Base-by-base conservation (phyloP, 2,329 filamentous ascomycete species). In the Nothophoma quercina region DNA sequence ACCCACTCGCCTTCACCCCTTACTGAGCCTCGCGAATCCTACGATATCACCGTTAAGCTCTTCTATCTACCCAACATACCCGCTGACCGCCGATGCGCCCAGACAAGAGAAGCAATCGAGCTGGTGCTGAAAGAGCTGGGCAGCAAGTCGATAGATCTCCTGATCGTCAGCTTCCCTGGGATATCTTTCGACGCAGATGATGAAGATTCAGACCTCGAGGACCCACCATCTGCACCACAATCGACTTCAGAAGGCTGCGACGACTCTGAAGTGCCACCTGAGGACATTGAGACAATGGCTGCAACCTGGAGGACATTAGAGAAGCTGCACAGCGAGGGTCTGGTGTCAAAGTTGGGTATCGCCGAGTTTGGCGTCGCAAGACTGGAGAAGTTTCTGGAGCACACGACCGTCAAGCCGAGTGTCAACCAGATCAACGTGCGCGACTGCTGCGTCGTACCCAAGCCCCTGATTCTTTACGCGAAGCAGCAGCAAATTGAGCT, bases 381-480 rank as follows among this genome's bases (percentile, higher is more conserved):
- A 66, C 79, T 99, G 29, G 77, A 83, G n/a, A 85, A 85, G 12
- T 93, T 99, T 66, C 79, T 98, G 21, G 81, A 85, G 33, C 81
- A 85, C 56, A 88, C 90, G 18, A 81, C 79, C 32, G 80, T 96
- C 55, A 85, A 84, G 62, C 95, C 95, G 0, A 84, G 85, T 16
- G 93, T 98, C 32, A 87, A 98, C 75, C 95, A 99, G 81, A 96
- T 99, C 81, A 98, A 98, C 72, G 85, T 96, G 42, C 88, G 90
- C 65, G 91, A 98, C 75, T 98, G 93, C 79, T 99, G 95, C 77
- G 93, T 92, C 38, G 95, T 98, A 34, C 95, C 95, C 7, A 93
- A 92, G 66, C 88, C 91, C 10, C 82, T 99, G 58, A 87, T 92
- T 53, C 78, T 89, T 65, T 88, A 96, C 65, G 93, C 93, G n/a